phyloP scores from a whole-genome alignment of 169 alveolate species.

The Eimeria sp. region DNA sequence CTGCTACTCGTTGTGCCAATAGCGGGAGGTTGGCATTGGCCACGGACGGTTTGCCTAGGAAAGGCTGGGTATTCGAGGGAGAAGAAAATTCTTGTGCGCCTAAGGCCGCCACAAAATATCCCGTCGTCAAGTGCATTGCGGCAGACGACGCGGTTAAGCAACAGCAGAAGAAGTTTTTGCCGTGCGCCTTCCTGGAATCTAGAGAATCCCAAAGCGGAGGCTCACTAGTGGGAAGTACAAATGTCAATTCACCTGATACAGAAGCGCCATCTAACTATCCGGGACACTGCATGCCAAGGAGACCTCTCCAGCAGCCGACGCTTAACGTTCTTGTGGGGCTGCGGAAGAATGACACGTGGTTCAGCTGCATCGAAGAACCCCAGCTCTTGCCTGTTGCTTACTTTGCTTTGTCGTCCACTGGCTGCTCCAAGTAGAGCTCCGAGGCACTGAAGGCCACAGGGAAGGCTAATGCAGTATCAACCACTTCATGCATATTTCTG shows the following conservation, averaged over 20 bases:
- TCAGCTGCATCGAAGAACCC: not conserved
- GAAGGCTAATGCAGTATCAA: not conserved
- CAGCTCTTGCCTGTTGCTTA: constrained; percentile 12
- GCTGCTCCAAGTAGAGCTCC: not conserved
- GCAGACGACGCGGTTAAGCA: not conserved
- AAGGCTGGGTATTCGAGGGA: not conserved
- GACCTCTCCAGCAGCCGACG: not conserved
- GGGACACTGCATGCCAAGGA: not conserved
- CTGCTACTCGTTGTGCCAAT: not conserved
- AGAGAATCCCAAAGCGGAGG: not conserved
- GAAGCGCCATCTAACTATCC: not conserved
- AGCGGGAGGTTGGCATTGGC: not conserved
- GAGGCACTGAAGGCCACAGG: not conserved
- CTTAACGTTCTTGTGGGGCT: constrained; percentile 11
- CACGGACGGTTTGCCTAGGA: not conserved
- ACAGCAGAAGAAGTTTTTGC: not conserved
- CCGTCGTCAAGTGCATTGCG: not conserved
- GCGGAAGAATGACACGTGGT: not conserved
- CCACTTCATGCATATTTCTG: not conserved
- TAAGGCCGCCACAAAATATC: not conserved
- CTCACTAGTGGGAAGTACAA: not conserved
- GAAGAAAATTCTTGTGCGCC: not conserved
- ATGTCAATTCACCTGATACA: not conserved
- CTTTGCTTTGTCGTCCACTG: not conserved
- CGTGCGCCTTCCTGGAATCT: not conserved